Percentiles rank a stretch among this genome's conserved stretches.
Conservation (phyloP, 345 rosid genomes). For the thale cress (Arabidopsis thaliana) region DNA sequence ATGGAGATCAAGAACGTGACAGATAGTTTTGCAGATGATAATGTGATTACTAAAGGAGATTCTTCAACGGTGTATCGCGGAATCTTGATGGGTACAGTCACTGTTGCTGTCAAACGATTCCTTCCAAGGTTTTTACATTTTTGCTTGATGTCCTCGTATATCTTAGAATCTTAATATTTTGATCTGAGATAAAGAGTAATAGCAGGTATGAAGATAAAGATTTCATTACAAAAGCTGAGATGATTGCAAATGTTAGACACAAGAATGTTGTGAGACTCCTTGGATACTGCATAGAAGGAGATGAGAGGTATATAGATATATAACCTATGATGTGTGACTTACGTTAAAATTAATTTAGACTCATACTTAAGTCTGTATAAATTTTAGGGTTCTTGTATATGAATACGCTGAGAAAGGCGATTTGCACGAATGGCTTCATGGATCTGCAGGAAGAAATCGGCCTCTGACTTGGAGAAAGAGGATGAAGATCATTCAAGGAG, state of each 20-base stretch:
- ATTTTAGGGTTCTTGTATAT: slow-evolving; percentile 66
- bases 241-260: slow-evolving; percentile 61
- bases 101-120: slow-evolving; percentile 66
- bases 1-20: slow-evolving; percentile 60
- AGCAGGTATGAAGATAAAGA: slow-evolving; percentile 55
- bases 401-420: slow-evolving; percentile 75
- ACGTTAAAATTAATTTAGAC: not conserved
- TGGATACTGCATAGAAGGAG: slow-evolving; percentile 69
- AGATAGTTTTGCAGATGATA: slow-evolving; percentile 56
- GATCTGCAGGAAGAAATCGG: slow-evolving; percentile 46
- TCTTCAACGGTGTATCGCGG: slow-evolving; percentile 59
- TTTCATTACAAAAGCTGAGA: slow-evolving; percentile 55
- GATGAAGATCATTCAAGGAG: slow-evolving; percentile 70
- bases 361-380: slow-evolving; percentile 3
- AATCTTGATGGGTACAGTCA: slow-evolving; percentile 49
- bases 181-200: not conserved
- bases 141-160: slow-evolving; percentile 2
- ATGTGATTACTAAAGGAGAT: slow-evolving; percentile 61
- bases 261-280: slow-evolving; percentile 67
- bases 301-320: slow-evolving; percentile 56
- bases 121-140: slow-evolving; percentile 47
- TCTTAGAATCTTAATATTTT: not conserved
- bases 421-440: slow-evolving; percentile 82
- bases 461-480: slow-evolving; percentile 66
- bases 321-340: not conserved